A percentile compares a stretch with the other conserved stretches of the same genome.
Evolutionary conservation across 257 asterid genomes (phyloP).

Genomic region (Plectranthus barbatus): DNA sequence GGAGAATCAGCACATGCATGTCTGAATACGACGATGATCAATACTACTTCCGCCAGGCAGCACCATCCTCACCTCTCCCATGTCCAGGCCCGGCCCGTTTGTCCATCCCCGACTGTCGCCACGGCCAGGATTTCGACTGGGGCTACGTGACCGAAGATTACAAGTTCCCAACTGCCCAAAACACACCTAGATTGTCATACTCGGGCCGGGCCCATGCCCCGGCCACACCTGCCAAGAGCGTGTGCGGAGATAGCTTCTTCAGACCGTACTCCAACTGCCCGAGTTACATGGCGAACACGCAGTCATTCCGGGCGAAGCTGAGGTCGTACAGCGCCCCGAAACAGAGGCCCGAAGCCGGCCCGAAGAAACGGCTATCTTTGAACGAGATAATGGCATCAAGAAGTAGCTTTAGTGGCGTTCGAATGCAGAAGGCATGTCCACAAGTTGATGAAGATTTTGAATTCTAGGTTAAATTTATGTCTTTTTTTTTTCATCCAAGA

Average conservation of each 20-base stretch:
- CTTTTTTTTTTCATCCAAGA: constrained; percentile 15
- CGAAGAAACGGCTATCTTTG: constrained; percentile 58
- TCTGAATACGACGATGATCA: constrained; percentile 58
- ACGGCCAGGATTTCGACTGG: constrained; percentile 59
- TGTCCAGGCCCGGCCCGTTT: constrained; percentile 48
- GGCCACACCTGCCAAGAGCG: constrained; percentile 61
- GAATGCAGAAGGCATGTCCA: constrained; percentile 64
- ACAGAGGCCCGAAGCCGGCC: constrained; percentile 57
- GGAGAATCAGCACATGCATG: constrained; percentile 42
- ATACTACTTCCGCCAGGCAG: constrained; percentile 34
- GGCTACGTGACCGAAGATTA: constrained; percentile 38
- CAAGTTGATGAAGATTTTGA: constrained; percentile 56
- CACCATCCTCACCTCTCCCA: constrained; percentile 51
- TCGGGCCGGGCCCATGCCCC: constrained; percentile 34
- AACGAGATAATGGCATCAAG: constrained; percentile 75
- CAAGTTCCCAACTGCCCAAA: constrained; percentile 58
- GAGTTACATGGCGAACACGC: constrained; percentile 18
- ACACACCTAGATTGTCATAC: constrained; percentile 55
- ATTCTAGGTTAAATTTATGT: constrained; percentile 15
- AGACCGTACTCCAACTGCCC: constrained; percentile 58
- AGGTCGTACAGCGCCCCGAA: constrained; percentile 25
- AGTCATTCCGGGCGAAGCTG: too few relatives aligned
- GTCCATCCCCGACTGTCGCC: constrained; percentile 53
- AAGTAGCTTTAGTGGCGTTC: constrained; percentile 76
- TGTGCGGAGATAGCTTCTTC: constrained; percentile 59